phyloP scores from a whole-genome alignment of 129 eudicot genomes.

The Centella asiatica region DNA sequence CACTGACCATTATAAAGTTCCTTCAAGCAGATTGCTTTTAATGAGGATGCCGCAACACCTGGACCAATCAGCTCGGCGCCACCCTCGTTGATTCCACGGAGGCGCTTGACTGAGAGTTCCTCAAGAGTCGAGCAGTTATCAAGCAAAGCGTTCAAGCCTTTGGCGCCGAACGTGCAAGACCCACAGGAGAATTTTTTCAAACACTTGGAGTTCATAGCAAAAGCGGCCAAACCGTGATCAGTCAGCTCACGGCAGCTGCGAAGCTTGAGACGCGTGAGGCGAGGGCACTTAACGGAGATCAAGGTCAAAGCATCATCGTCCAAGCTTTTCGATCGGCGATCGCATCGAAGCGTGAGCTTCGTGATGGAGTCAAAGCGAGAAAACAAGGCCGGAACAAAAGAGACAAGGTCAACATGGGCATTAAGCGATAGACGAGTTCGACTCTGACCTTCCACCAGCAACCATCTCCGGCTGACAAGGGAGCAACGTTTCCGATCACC shows the following conservation, averaged over 20 bases:
- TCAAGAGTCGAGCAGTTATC: conserved; percentile 18
- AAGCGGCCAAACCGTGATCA: conserved; percentile 18
- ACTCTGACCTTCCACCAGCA: conserved; percentile 58
- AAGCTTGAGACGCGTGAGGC: conserved; percentile 13
- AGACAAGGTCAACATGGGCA: conserved; percentile 32
- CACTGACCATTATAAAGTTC: conserved; percentile 18
- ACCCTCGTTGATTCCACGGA: conserved; percentile 10
- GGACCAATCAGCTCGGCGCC: conserved; percentile 11
- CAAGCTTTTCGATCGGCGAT: conserved; percentile 1
- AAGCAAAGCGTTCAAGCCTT: conserved; percentile 21
- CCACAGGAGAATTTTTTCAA: conserved; percentile 20
- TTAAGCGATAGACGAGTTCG: conserved; percentile 59
- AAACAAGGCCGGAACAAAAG: background rate
- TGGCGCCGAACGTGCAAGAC: conserved; percentile 21
- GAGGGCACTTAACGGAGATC: conserved; percentile 10
- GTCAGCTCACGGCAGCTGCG: conserved; percentile 26
- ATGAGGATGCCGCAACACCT: conserved; percentile 12
- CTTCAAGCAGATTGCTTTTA: conserved; percentile 18
- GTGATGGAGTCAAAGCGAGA: conserved; percentile 13
- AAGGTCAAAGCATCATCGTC: conserved; percentile 15
- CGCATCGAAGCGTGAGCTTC: conserved; percentile 2
- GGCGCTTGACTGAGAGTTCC: conserved; percentile 22
- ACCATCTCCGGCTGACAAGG: conserved; percentile 58
- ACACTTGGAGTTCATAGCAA: conserved; percentile 13
- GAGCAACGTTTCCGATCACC: conserved; percentile 67